Base-by-base conservation (phyloP, 345 rosid species). In the Citrus mangshanensis region DNA sequence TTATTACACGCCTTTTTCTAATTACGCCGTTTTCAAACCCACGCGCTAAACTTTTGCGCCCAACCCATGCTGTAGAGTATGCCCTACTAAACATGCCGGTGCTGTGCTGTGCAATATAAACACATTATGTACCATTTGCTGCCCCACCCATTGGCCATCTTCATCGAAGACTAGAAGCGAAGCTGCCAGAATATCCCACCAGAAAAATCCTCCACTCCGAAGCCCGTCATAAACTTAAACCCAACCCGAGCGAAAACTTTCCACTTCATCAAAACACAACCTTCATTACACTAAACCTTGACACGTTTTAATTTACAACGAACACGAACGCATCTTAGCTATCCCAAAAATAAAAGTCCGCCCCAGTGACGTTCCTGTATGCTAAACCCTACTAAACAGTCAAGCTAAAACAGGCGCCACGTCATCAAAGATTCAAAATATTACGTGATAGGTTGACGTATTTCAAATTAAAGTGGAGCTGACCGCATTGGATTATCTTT, bases 31-130 rank as follows among this genome's bases (percentile, higher is more conserved):
- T n/a, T n/a, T n/a, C n/a, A n/a, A n/a, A n/a, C n/a, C n/a, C n/a
- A n/a, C n/a, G n/a, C n/a, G n/a, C n/a, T n/a, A n/a, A n/a, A n/a
- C n/a, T n/a, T n/a, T n/a, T n/a, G n/a, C n/a, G n/a, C n/a, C n/a
- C n/a, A n/a, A n/a, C n/a, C n/a, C n/a, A n/a, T n/a, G n/a, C n/a
- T 4, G 35, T 34, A 34, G 0, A 34, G 0, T 6, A 34, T 34
- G 35, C 6, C 35, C 35, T 34, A 34, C 0, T 1, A 34, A 34
- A 34, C 1, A 0, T 34, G 0, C 1, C 4, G 5, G 1, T 34
- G 35, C 1, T 34, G 6, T 4, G 35, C 0, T 4, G 35, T 34
- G 35, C 37, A 0, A 34, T 34, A 34, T 0, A 4, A 0, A 5
- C 34, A 2, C 32, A 0, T 32, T 0, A 1, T 0, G 7, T 34